phyloP scores from a whole-genome alignment of 1,139 yeast species.

The Candida sp. region DNA sequence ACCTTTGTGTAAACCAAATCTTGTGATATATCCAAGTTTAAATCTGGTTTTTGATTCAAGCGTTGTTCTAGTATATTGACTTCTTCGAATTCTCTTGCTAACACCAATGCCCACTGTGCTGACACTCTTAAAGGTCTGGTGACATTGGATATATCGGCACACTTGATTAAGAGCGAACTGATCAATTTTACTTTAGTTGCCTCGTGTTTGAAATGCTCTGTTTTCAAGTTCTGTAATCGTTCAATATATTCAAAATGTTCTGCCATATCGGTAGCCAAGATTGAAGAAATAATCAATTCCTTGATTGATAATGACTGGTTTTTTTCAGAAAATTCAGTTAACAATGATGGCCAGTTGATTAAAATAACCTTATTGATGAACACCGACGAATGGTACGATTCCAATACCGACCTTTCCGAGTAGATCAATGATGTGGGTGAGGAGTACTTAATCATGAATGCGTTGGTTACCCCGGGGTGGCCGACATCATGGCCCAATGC shows the following conservation, averaged over 20 bases:
- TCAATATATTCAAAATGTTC: conserved; percentile 75
- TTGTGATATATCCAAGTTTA: conserved; percentile 8
- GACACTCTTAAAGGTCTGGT: conserved; percentile 75
- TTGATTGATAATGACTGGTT: conserved; percentile 18
- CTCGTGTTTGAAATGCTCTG: conserved; percentile 14
- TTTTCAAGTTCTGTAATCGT: conserved; percentile 31
- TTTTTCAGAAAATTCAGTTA: conserved; percentile 13
- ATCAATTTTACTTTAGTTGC: conserved; percentile 44
- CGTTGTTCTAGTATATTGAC: conserved; percentile 53
- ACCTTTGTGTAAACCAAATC: conserved; percentile 26
- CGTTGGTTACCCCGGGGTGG: conserved; percentile 93
- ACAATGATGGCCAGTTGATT: conserved; percentile 61
- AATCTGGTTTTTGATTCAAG: conserved; percentile 25
- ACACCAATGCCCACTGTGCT: conserved; percentile 81
- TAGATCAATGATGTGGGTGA: conserved; percentile 66
- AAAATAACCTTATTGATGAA: conserved; percentile 56
- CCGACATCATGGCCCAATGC: conserved; percentile 96
- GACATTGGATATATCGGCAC: conserved; percentile 94
- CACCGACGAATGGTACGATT: conserved; percentile 78
- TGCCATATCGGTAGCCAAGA: conserved; percentile 94
- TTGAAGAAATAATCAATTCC: conserved; percentile 41
- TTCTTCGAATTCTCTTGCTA: conserved; percentile 75
- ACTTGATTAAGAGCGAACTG: conserved; percentile 71
- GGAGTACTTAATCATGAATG: conserved; percentile 57
- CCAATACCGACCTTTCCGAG: conserved; percentile 70